Conservation (phyloP, 2,329 filamentous ascomycete species). For the Alternaria postmessia region DNA sequence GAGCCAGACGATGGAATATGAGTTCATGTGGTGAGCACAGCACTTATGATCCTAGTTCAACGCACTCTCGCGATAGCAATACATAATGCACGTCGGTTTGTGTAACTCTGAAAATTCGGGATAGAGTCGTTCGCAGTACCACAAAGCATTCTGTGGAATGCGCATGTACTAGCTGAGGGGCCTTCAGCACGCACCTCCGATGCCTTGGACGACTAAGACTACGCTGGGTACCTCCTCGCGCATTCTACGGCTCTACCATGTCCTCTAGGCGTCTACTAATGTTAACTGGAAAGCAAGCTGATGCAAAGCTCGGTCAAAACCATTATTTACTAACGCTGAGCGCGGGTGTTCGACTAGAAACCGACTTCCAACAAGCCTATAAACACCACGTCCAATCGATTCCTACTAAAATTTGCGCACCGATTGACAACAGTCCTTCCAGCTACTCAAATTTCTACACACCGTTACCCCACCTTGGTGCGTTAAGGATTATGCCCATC, state of each 20-base stretch:
- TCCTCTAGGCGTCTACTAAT: neutral
- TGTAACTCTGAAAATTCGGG: neutral
- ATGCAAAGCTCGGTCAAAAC: neutral
- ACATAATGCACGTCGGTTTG: neutral
- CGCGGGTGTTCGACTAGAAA: neutral
- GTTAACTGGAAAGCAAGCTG: neutral
- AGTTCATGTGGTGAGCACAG: slow-evolving; percentile 1
- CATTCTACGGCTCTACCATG: neutral
- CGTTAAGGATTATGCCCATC: slow-evolving; percentile 70
- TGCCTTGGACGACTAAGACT: neutral
- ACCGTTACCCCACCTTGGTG: slow-evolving; percentile 54
- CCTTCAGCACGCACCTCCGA: neutral
- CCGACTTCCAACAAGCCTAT: neutral
- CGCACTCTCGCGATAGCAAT: neutral
- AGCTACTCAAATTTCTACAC: neutral
- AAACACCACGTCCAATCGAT: neutral
- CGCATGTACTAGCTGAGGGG: neutral
- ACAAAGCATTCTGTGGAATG: neutral
- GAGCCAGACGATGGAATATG: neutral
- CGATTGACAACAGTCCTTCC: neutral
- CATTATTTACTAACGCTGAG: neutral
- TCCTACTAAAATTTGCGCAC: neutral
- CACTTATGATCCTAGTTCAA: neutral
- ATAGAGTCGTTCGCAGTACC: neutral
- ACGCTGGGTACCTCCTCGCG: neutral